These are phyloP conservation scores for Phaeolepiota aurea DNA, from an alignment of 768 basidiomycete species.

Conservation along the genomic window DNA sequence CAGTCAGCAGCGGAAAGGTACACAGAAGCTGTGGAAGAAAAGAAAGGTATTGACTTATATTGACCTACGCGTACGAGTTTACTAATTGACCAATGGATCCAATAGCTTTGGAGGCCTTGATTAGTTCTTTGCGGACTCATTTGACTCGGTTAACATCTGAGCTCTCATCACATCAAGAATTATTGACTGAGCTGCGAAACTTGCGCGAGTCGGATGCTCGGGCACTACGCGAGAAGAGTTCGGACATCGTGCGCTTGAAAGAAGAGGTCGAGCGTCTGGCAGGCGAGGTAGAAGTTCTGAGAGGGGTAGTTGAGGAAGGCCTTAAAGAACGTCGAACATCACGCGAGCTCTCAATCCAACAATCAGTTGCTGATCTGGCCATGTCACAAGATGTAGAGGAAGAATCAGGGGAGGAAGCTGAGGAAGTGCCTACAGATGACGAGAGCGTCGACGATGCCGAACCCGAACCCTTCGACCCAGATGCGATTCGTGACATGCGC, in stretches of 20 bases:
- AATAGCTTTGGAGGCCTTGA: constrained; percentile 77
- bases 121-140: constrained; percentile 64
- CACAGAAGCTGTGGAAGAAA: constrained; percentile 76
- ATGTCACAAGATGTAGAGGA: constrained; percentile 26
- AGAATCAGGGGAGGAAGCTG: constrained; percentile 14
- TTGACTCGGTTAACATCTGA: constrained; percentile 73
- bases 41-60: too few relatives aligned
- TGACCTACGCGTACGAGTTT: too few relatives aligned
- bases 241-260: constrained; percentile 60
- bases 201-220: constrained; percentile 56
- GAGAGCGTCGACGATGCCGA: constrained; percentile 20
- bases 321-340: constrained; percentile 60
- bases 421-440: constrained; percentile 12
- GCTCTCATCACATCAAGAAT: constrained; percentile 64
- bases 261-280: constrained; percentile 76
- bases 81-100: too few relatives aligned
- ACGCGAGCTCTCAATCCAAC: constrained; percentile 30
- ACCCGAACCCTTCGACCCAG: constrained; percentile 27
- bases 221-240: constrained; percentile 48
- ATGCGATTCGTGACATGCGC: constrained; percentile 15
- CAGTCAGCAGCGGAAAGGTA: constrained; percentile 45
- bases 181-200: constrained; percentile 57
- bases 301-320: constrained; percentile 82
- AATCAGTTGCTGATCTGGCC: constrained; percentile 20
- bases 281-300: constrained; percentile 81